phyloP scores from a whole-genome alignment of 805 yeast species.

The Kuraishia molischiana region DNA sequence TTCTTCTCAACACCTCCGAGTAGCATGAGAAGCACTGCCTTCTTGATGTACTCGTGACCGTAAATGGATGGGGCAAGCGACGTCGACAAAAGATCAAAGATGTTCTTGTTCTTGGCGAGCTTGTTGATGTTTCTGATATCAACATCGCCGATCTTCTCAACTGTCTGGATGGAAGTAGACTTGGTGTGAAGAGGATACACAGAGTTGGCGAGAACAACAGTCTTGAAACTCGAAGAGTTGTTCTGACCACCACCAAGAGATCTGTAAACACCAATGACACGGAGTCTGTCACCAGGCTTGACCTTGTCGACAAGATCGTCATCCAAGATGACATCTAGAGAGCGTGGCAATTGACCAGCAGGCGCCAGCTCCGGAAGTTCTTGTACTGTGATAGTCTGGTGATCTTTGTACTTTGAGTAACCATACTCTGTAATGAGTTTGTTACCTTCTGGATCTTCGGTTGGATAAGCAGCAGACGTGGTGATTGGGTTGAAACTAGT shows the following conservation, averaged over 20 bases:
- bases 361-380: slow-evolving; percentile 98
- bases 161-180: slow-evolving; percentile 55
- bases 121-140: slow-evolving; percentile 84
- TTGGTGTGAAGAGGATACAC: slow-evolving; percentile 83
- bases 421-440: slow-evolving; percentile 89
- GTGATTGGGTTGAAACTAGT: slow-evolving; percentile 80
- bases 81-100: slow-evolving; percentile 71
- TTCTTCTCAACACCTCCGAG: slow-evolving; percentile 94
- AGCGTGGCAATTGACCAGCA: slow-evolving; percentile 93
- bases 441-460: slow-evolving; percentile 88
- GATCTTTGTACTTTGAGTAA: slow-evolving; percentile 84
- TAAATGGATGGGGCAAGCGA: slow-evolving; percentile 94
- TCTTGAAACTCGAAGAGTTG: slow-evolving; percentile 59
- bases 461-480: slow-evolving; percentile 82
- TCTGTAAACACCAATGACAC: slow-evolving; percentile 87
- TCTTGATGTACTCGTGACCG: slow-evolving; percentile 86
- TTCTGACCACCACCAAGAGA: slow-evolving; percentile 74
- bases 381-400: slow-evolving; percentile 86
- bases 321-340: slow-evolving; percentile 85
- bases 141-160: slow-evolving; percentile 65
- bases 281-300: slow-evolving; percentile 95
- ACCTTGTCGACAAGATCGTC: slow-evolving; percentile 88
- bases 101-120: slow-evolving; percentile 56
- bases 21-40: slow-evolving; percentile 83
- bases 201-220: slow-evolving; percentile 82